Base-by-base conservation (phyloP, 805 yeast genomes). In the Candida nanaspora region DNA sequence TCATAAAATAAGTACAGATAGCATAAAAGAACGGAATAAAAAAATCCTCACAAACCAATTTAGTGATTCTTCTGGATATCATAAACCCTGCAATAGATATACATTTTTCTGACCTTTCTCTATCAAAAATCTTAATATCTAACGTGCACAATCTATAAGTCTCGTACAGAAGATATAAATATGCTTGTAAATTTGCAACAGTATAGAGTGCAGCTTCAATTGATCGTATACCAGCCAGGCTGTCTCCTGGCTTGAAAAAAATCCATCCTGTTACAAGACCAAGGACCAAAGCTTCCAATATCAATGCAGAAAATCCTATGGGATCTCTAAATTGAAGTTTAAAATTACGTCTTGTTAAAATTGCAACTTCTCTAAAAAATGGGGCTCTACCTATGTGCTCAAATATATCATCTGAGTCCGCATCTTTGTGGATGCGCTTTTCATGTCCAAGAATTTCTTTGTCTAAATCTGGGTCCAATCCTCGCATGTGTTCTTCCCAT, bases 181-280 rank as follows among this genome's bases (percentile, higher is more conserved):
- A 80, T 14, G 77, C 72, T 54, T 76, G 78, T 8, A 76, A 56
- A 14, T 80, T 75, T 34, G 66, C 63, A 5, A 77, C 62, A 10
- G 73, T 69, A 51, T 80, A 80, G 6, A 78, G 47, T 1, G 78
- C 63, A 10, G 78, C 74, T 22, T 75, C 59, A 6, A 56, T 57
- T 1, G 94, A 71, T 46, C 94, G 62, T 18, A 84, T 70, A 6
- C 95, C 95, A 1, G 79, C 70, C 28, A 79, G 47, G 11, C 75
- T 66, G 3, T 71, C 68, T 16, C 70, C 74, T 3, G 88, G 88
- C 47, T 74, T 74, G 54, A 61, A 81, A 52, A 80, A 86, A 33
- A 86, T 70, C 88, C 93, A 84, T 0, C 95, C 95, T 33, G 74
- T 62, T n/a, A 78, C 62, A 2, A 77, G 53, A 0, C 87, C 82